Percentiles rank a stretch among this genome's conserved stretches.
phyloP scores from a whole-genome alignment of 495 filamentous ascomycete species.

The Xylaria palmicola region DNA sequence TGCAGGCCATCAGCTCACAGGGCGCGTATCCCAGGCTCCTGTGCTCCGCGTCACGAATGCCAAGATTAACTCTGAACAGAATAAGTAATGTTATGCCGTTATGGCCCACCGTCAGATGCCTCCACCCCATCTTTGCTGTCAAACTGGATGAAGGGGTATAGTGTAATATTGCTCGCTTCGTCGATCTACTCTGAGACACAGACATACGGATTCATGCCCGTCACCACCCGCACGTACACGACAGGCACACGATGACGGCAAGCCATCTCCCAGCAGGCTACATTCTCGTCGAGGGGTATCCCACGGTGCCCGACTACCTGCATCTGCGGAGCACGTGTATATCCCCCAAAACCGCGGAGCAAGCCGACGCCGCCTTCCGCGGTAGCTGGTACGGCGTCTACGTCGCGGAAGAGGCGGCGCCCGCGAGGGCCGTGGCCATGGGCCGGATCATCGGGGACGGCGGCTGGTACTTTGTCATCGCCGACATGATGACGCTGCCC shows the following conservation, averaged over 20 bases:
- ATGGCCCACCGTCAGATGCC: no score
- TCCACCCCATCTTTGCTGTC: no score
- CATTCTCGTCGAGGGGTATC: slow-evolving; percentile 35
- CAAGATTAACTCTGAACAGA: no score
- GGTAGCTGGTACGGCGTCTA: slow-evolving; percentile 48
- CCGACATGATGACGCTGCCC: slow-evolving; percentile 53
- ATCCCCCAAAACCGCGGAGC: slow-evolving; percentile 36
- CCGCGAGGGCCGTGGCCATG: slow-evolving; percentile 42
- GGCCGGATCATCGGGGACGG: slow-evolving; percentile 55
- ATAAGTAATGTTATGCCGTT: no score
- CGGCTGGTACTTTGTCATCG: slow-evolving; percentile 53
- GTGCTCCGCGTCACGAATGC: no score
- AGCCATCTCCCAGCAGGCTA: slow-evolving; percentile 33
- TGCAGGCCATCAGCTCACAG: no score
- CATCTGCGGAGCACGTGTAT: slow-evolving; percentile 39
- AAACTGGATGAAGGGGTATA: no score
- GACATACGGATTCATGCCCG: no score
- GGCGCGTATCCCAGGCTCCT: no score
- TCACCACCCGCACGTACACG: not conserved
- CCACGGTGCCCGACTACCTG: slow-evolving; percentile 37
- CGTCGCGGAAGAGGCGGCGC: slow-evolving; percentile 30
- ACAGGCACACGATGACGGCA: not conserved
- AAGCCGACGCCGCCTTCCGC: slow-evolving; percentile 31
- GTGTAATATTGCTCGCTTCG: no score
- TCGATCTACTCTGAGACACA: no score